Evolutionary conservation across 768 basidiomycete genomes (phyloP).

Genomic region (Leccinum olivaceopallidum): DNA sequence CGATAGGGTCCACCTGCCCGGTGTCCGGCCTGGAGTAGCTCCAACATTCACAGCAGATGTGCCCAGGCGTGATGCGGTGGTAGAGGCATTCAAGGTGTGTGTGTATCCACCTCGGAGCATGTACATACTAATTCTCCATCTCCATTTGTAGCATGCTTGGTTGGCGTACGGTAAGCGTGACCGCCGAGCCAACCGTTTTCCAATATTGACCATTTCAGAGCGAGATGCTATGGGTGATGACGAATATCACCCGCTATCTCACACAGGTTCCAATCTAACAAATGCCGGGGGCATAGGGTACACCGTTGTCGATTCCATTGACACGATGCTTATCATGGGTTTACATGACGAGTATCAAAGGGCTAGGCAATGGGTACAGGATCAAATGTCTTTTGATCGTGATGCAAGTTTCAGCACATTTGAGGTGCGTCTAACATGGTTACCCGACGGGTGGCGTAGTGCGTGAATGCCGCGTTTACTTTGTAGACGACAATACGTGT

Average conservation of each 20-base stretch:
- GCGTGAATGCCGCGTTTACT: slow-evolving; percentile 7
- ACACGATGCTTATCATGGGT: slow-evolving; percentile 86
- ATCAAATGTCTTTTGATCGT: slow-evolving; percentile 69
- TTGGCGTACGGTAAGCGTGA: slow-evolving; percentile 66
- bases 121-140: slow-evolving; percentile 9
- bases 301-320: slow-evolving; percentile 84
- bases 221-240: slow-evolving; percentile 89
- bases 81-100: slow-evolving; percentile 76
- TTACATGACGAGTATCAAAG: slow-evolving; percentile 76
- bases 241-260: slow-evolving; percentile 86
- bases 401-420: slow-evolving; percentile 86
- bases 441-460: not conserved
- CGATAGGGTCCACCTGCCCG: slow-evolving; percentile 11
- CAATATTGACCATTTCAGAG: slow-evolving; percentile 47
- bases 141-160: slow-evolving; percentile 73
- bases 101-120: slow-evolving; percentile 19
- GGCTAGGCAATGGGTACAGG: slow-evolving; percentile 75
- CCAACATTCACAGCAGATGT: slow-evolving; percentile 53
- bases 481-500: slow-evolving; percentile 87
- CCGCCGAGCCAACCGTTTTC: not conserved
- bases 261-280: slow-evolving; percentile 76
- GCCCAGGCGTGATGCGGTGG: slow-evolving; percentile 65
- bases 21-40: slow-evolving; percentile 18
- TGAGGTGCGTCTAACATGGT: slow-evolving; percentile 56
- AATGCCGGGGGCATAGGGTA: slow-evolving; percentile 83